Conservation (phyloP, 2,329 filamentous ascomycete species). For the Neoascochyta sp. region DNA sequence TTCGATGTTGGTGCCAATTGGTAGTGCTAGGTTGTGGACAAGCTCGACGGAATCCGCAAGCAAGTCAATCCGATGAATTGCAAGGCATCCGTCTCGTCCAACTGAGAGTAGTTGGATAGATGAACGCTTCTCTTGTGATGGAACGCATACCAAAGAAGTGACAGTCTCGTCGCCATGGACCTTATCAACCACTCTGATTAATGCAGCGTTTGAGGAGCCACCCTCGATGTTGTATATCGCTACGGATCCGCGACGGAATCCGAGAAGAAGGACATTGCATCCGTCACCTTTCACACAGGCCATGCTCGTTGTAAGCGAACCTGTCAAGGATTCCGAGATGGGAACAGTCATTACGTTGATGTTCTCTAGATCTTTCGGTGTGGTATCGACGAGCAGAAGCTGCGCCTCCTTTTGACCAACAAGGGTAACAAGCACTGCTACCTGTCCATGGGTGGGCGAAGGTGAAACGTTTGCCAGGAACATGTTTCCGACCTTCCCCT, state of each 20-base stretch:
- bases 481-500: constrained; percentile 42
- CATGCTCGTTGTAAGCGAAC: constrained; percentile 53
- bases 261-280: constrained; percentile 46
- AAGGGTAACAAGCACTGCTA: constrained; percentile 38
- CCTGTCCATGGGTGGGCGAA: constrained; percentile 6
- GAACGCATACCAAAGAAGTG: constrained; percentile 55
- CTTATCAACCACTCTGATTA: constrained; percentile 17
- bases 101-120: constrained; percentile 61
- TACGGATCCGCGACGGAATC: constrained; percentile 55
- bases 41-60: constrained; percentile 36
- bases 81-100: constrained; percentile 72
- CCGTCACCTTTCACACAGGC: constrained; percentile 22
- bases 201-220: constrained; percentile 4
- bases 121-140: constrained; percentile 34
- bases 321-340: constrained; percentile 33
- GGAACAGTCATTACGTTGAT: constrained; percentile 9
- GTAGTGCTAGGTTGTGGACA: constrained; percentile 64
- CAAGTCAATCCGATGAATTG: constrained; percentile 53
- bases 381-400: constrained; percentile 22
- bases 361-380: constrained; percentile 1
- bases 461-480: constrained; percentile 20
- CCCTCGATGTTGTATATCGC: constrained; percentile 43
- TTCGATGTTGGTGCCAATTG: constrained; percentile 74
- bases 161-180: constrained; percentile 60
- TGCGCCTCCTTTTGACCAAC: constrained; percentile 37